Conservation (phyloP, 768 basidiomycete species). For the Cystofilobasidium macerans region DNA sequence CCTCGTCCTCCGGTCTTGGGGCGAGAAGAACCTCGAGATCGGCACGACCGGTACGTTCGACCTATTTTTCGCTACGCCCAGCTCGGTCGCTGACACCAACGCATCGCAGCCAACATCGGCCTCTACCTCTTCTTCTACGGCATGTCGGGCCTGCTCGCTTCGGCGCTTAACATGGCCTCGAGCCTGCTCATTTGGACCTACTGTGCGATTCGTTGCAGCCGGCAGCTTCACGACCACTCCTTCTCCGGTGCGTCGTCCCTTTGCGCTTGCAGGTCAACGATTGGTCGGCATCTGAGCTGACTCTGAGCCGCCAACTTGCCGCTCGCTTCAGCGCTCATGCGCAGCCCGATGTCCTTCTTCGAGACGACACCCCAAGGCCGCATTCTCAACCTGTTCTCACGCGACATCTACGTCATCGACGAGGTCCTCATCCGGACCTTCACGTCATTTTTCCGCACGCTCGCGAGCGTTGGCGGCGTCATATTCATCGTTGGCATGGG, state of each 20-base stretch:
- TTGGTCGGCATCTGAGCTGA: no score
- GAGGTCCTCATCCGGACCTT: slow-evolving; percentile 26
- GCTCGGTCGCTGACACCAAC: background rate
- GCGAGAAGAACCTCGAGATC: slow-evolving; percentile 61
- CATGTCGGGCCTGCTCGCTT: slow-evolving; percentile 51
- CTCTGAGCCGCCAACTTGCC: background rate
- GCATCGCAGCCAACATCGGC: slow-evolving; percentile 32
- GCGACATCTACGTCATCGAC: slow-evolving; percentile 56
- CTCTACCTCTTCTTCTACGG: slow-evolving; percentile 57
- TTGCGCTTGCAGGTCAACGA: no score
- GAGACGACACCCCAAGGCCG: slow-evolving; percentile 51
- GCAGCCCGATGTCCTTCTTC: slow-evolving; percentile 76
- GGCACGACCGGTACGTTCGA: slow-evolving; percentile 43
- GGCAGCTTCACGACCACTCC: slow-evolving; percentile 57
- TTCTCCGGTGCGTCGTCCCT: slow-evolving; percentile 4
- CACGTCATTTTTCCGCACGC: slow-evolving; percentile 52
- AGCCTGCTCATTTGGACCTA: slow-evolving; percentile 63
- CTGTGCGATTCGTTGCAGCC: slow-evolving; percentile 63
- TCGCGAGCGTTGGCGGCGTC: slow-evolving; percentile 37
- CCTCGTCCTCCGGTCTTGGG: slow-evolving; percentile 63
- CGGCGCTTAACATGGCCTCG: slow-evolving; percentile 47
- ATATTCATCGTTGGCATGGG: slow-evolving; percentile 60
- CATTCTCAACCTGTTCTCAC: slow-evolving; percentile 80
- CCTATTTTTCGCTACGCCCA: background rate
- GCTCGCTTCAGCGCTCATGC: slow-evolving; percentile 50